These are phyloP conservation scores for Hippophae gyantsensis DNA, from an alignment of 306 rosid species.

Conservation along the genomic window DNA sequence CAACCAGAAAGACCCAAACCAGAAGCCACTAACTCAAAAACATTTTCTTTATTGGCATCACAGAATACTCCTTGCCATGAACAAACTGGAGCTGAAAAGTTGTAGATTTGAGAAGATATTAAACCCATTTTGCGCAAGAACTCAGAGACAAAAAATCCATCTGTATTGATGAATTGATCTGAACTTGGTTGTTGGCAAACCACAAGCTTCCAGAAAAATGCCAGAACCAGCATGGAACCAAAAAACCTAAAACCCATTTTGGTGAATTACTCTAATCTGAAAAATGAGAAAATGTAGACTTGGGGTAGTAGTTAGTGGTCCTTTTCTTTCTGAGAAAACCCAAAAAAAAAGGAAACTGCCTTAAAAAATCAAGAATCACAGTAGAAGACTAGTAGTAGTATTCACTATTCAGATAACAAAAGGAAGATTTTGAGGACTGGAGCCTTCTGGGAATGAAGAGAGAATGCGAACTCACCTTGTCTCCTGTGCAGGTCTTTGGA, in stretches of 20 bases:
- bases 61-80: conserved; percentile 72
- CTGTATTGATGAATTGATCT: conserved; percentile 35
- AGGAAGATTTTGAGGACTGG: conserved; percentile 9
- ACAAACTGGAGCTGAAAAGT: conserved; percentile 63
- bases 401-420: conserved; percentile 13
- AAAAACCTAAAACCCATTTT: conserved; percentile 62
- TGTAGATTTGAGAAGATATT: conserved; percentile 31
- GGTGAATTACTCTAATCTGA: conserved; percentile 12
- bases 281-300: conserved; percentile 11
- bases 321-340: conserved; percentile 2
- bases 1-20: conserved; percentile 61
- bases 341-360: not conserved
- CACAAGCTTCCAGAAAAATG: conserved; percentile 54
- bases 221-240: conserved; percentile 48
- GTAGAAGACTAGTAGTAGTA: not conserved
- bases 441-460: conserved; percentile 14
- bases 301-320: conserved; percentile 1
- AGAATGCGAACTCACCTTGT: conserved; percentile 45
- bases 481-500: conserved; percentile 28
- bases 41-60: conserved; percentile 41
- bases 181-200: conserved; percentile 40
- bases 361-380: conserved; percentile 1
- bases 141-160: conserved; percentile 61
- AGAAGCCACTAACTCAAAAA: conserved; percentile 38
- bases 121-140: conserved; percentile 52